Conservation (phyloP, 139 green algal genomes). For the Picochlorum costavermella region DNA sequence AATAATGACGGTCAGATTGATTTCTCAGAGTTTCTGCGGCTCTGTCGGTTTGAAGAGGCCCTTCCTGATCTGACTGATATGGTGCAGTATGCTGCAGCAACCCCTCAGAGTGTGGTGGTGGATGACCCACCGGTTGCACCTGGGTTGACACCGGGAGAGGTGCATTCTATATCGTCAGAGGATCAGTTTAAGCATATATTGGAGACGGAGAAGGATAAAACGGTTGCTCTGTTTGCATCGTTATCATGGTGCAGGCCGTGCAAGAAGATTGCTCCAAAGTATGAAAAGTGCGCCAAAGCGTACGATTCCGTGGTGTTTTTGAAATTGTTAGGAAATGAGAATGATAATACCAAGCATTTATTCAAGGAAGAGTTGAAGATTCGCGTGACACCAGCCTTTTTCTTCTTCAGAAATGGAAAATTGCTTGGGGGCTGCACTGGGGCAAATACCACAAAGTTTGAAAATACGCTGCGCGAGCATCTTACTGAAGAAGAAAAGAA, state of each 20-base stretch:
- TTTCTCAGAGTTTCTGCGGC: constrained; percentile 52
- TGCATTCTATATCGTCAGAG: constrained; percentile 9
- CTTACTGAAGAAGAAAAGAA: neutral
- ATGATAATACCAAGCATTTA: constrained; percentile 40
- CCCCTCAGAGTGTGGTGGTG: neutral
- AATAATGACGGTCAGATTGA: constrained; percentile 40
- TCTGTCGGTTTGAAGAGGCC: constrained; percentile 48
- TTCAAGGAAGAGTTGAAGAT: constrained; percentile 32
- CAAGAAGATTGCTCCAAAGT: constrained; percentile 20
- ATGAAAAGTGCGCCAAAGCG: constrained; percentile 34
- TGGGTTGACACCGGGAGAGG: neutral
- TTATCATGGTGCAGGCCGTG: constrained; percentile 47
- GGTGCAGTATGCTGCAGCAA: neutral
- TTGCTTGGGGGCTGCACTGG: constrained; percentile 11
- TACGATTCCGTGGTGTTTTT: constrained; percentile 38
- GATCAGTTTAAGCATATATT: constrained; percentile 25
- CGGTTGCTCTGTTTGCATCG: constrained; percentile 36
- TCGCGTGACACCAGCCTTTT: constrained; percentile 25
- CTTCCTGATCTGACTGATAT: constrained; percentile 13
- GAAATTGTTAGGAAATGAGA: constrained; percentile 43
- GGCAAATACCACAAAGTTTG: constrained; percentile 11
- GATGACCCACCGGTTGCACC: neutral
- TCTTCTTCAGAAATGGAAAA: constrained; percentile 22
- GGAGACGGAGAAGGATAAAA: constrained; percentile 16
- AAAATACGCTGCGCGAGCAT: constrained; percentile 12